Evolutionary conservation across 345 rosid species (phyloP).

Genomic region (Garcia nutans): DNA sequence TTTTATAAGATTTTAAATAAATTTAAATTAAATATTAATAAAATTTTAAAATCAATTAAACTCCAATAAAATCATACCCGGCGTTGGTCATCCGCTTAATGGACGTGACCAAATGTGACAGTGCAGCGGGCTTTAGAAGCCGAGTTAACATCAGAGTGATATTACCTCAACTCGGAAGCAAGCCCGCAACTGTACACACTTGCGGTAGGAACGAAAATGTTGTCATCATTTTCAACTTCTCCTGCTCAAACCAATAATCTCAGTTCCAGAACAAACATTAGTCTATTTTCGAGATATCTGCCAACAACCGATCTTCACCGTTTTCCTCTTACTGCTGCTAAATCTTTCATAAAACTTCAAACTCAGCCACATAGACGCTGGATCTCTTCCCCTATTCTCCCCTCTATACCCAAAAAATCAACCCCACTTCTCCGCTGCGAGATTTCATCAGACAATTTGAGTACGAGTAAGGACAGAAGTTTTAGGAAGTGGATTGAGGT

Average conservation of each 20-base stretch:
- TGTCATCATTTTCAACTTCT: slow-evolving; percentile 1
- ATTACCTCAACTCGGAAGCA: too few species aligned
- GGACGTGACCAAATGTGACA: neutral
- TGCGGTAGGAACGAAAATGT: slow-evolving; percentile 2
- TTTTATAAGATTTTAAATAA: too few species aligned
- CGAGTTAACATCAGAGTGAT: too few species aligned
- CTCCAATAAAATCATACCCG: too few species aligned
- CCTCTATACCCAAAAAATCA: neutral
- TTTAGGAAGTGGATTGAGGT: slow-evolving; percentile 64
- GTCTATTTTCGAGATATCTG: neutral
- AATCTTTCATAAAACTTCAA: slow-evolving; percentile 10
- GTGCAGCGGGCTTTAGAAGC: too few species aligned
- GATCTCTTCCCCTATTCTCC: neutral
- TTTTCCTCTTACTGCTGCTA: neutral
- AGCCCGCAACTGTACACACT: too few species aligned
- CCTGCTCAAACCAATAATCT: neutral
- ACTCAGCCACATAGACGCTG: neutral
- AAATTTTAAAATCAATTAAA: too few species aligned
- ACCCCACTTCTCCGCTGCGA: slow-evolving; percentile 40
- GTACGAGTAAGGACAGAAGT: slow-evolving; percentile 28
- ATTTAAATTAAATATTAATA: too few species aligned
- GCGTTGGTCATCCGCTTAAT: too few species aligned
- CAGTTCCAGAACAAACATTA: neutral
- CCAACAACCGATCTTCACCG: neutral
- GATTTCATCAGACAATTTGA: slow-evolving; percentile 49